Base-by-base conservation (phyloP, 495 filamentous ascomycete genomes). In the Cercophora newfieldiana region DNA sequence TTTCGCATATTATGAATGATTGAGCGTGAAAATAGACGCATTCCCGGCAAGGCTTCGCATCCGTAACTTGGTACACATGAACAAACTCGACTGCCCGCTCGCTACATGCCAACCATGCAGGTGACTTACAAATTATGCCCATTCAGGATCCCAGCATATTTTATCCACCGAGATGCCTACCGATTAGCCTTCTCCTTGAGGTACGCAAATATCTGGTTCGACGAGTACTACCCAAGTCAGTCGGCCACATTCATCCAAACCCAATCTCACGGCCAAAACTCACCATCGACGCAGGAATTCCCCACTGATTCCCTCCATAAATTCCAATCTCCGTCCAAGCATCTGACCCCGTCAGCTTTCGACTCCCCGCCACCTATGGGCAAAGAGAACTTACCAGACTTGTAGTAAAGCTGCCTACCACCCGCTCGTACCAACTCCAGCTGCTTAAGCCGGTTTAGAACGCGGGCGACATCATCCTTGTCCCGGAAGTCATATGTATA, bases 401-500 rank as follows among this genome's bases (percentile, higher is more conserved):
- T 95, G 75, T 96, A 96, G 66, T 90, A 94, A 58, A 96, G 85
- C 16, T 81, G 79, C 63, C 73, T 79, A 0, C 78, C 76, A 3
- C 73, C 74, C 26, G 65, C 63, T 22, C 80, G 79, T 21, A 89
- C 80, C 62, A 94, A 71, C 5, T 83, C 86, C 62, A 92, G 71
- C 51, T 85, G 78, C 49, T 83, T 81, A 66, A 96, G 69, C 64
- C 78, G 82, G 67, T 76, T 67, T 63, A 91, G 67, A 18, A 95
- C 89, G 47, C 90, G 81, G 63, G 79, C 84, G 22, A 94, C 84
- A 73, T 94, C 92, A 21, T 81, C 76, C 50, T 73, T 77, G 68
- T 96, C 90, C 31, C 75, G 77, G 72, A 90, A 94, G 72, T 96
- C 87, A 50, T 77, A 74, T 24, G 91, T 95, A 75, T 95, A 96